A percentile compares a stretch with the other conserved stretches of the same genome.
Conservation (phyloP, 2,329 filamentous ascomycete species). For the Chaetomiaceae sp. region DNA sequence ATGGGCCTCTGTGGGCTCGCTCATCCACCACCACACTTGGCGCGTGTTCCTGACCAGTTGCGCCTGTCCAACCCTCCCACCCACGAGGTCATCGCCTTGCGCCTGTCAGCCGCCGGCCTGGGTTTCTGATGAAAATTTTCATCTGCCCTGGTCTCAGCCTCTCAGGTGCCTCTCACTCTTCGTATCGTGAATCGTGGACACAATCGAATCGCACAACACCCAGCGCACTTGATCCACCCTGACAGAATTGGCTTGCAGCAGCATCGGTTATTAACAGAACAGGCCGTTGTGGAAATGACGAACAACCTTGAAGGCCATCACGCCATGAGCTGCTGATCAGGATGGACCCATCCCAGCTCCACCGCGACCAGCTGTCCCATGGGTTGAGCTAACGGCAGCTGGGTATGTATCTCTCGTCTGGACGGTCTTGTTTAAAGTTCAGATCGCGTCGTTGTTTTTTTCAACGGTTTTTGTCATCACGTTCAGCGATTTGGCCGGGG, state of each 20-base stretch:
- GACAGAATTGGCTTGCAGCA: neutral
- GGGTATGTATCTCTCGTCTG: too few species aligned
- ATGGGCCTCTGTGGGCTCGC: conserved; percentile 10
- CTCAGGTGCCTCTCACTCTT: neutral
- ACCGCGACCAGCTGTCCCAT: neutral
- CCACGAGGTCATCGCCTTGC: conserved; percentile 2
- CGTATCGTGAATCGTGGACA: too few species aligned
- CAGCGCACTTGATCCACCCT: neutral
- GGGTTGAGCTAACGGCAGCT: too few species aligned
- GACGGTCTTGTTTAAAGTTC: too few species aligned
- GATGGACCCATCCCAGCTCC: neutral
- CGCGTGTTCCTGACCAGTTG: conserved; percentile 13
- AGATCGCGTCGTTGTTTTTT: too few species aligned
- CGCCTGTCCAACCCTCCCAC: neutral
- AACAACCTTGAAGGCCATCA: conserved; percentile 11
- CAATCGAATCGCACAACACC: too few species aligned
- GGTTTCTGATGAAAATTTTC: conserved; percentile 10
- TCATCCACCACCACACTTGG: conserved; percentile 14
- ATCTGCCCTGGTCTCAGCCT: neutral
- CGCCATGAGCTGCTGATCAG: conserved; percentile 15
- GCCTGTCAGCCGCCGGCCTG: neutral
- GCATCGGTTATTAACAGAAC: neutral
- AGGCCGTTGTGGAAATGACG: conserved; percentile 11
- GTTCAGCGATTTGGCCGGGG: too few species aligned
- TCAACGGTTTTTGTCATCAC: too few species aligned